Percentiles rank a stretch among this genome's conserved stretches.
phyloP scores from a whole-genome alignment of 768 basidiomycete species.

The Pholiota microspora region DNA sequence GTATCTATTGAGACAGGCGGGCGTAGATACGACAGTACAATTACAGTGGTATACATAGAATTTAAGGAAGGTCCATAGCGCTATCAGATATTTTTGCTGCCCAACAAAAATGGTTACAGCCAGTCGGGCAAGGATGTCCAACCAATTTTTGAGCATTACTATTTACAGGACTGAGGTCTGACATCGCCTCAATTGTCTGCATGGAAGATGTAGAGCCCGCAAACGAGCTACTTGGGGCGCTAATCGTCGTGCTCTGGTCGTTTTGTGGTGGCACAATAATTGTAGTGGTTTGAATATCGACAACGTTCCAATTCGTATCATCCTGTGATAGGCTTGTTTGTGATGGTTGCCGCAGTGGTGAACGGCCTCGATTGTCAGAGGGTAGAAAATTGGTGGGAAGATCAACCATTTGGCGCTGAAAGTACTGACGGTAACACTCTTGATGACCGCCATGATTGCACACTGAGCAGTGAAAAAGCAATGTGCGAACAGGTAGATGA shows the following conservation, averaged over 20 bases:
- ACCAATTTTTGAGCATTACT: conserved; percentile 25
- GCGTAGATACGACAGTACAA: not conserved
- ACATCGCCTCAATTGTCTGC: conserved; percentile 13
- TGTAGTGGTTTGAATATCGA: not conserved
- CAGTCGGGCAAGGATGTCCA: conserved; percentile 73
- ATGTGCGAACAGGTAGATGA: conserved; percentile 69
- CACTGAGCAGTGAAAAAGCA: conserved; percentile 72
- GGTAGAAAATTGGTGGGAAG: conserved; percentile 29
- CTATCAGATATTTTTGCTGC: conserved; percentile 29
- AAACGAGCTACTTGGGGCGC: conserved; percentile 15
- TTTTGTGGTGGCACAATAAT: not conserved
- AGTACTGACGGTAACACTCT: conserved; percentile 68
- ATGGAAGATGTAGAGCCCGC: no score
- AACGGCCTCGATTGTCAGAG: conserved; percentile 13
- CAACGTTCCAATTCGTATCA: conserved; percentile 12
- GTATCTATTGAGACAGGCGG: no score
- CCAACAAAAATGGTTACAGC: conserved; percentile 86
- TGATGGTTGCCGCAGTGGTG: conserved; percentile 11
- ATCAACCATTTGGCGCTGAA: conserved; percentile 53
- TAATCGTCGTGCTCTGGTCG: not conserved
- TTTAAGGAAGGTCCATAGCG: not conserved
- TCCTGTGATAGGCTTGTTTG: conserved; percentile 19
- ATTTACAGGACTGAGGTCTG: conserved; percentile 14
- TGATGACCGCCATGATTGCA: conserved; percentile 85
- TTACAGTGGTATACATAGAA: not conserved